Evolutionary conservation across 2,329 filamentous ascomycete species (phyloP).

Genomic region (Fusarium illudens): DNA sequence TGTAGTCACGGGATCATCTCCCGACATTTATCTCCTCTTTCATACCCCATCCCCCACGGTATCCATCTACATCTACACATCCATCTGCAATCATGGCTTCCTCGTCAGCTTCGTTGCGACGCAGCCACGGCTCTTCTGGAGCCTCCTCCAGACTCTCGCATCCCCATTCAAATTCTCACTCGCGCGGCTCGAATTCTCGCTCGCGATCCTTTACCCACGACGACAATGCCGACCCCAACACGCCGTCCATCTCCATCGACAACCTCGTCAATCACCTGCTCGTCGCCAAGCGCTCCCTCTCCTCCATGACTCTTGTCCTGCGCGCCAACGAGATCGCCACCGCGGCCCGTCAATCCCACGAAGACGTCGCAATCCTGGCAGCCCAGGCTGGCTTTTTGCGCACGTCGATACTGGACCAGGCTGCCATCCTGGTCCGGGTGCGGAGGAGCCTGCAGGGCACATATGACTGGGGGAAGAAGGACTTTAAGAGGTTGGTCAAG

Average conservation of each 20-base stretch:
- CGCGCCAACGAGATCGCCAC: constrained; percentile 88
- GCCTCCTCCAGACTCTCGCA: constrained; percentile 46
- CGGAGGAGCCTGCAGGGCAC: constrained; percentile 61
- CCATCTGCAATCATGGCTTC: constrained; percentile 44
- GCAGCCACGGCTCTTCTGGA: constrained; percentile 49
- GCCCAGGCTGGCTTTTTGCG: constrained; percentile 75
- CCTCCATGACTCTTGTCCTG: constrained; percentile 82
- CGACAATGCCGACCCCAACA: constrained; percentile 27
- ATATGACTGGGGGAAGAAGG: constrained; percentile 65
- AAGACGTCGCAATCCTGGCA: constrained; percentile 78
- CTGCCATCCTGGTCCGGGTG: constrained; percentile 60
- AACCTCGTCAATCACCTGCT: constrained; percentile 85
- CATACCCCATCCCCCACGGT: background rate
- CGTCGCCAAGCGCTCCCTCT: constrained; percentile 85
- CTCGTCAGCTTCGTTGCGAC: constrained; percentile 49
- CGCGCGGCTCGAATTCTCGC: constrained; percentile 42
- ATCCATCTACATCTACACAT: background rate
- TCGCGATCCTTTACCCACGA: constrained; percentile 30
- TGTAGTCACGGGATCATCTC: constrained; percentile 34
- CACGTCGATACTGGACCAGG: constrained; percentile 66
- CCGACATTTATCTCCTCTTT: background rate
- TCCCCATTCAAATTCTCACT: constrained; percentile 39
- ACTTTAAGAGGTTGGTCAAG: constrained; percentile 69
- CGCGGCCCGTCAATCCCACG: constrained; percentile 75
- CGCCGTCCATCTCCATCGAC: constrained; percentile 63